Evolutionary conservation across 2,329 filamentous ascomycete genomes (phyloP), one percentile per base, ranked within the genome.

Genomic region (Magnaporthales sp.): DNA sequence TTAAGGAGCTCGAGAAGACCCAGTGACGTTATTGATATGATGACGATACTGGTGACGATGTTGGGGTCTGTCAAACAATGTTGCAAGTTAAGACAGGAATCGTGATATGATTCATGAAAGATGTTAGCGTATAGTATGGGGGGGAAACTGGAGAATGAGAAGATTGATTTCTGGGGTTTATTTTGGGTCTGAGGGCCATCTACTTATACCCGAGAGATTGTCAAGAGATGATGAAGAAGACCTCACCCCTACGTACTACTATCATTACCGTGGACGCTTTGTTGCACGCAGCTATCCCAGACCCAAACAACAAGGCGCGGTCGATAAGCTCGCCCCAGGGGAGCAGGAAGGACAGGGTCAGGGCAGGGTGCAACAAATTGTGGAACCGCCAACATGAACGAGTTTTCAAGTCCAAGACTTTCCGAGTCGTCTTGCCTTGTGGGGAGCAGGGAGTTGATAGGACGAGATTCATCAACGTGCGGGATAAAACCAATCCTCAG

Each of bases 311-410:
- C 38, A 46, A 46, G 38, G 9, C 38, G 38, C 38, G 38, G 38
- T 46, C 38, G 38, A 46, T 46, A 46, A 46, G 38, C 38, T 46
- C 38, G 38, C 38, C 38, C 38, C 38, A 46, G 38, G 31, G 38
- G 38, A 46, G 38, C 38, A 46, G 38, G 38, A 46, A n/a, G 15
- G 38, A 46, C 38, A 46, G 38, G 38, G 38, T 46, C 38, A 46
- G 19, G 38, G 38, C 38, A 46, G 38, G 38, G 38, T 15, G 2
- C 1, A 13, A 13, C 22, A 29, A 61, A 29, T 24, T 26, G 63
- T 64, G 63, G 63, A 64, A 64, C 63, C 38, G 38, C 63, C 51
- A 54, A 46, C 38, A 54, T 64, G 63, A 64, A 64, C 32, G 63
- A 64, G 29, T 64, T 64, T 64, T 64, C 63, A 64, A 22, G n/a